Evolutionary conservation across 2,329 filamentous ascomycete species (phyloP).

Genomic region (Trichoderma asperellum): DNA sequence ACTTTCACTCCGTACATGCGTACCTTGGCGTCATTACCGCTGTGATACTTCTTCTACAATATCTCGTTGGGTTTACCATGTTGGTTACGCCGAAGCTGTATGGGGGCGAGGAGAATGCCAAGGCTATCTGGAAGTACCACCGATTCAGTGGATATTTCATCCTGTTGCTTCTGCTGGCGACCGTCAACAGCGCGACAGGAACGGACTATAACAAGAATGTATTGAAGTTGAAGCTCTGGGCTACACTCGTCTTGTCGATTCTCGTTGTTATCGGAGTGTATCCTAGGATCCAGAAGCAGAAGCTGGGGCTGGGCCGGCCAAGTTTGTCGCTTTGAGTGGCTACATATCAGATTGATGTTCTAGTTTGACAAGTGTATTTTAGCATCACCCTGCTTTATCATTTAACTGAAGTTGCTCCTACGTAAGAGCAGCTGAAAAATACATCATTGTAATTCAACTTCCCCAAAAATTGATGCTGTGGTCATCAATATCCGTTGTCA

Average conservation of each 20-base stretch:
- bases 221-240: constrained; percentile 76
- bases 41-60: constrained; percentile 71
- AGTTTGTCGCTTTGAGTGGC: constrained; percentile 24
- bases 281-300: constrained; percentile 79
- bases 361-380: neutral
- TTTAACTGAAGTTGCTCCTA: neutral
- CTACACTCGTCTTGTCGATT: constrained; percentile 65
- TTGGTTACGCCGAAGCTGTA: constrained; percentile 76
- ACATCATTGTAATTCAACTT: neutral
- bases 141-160: constrained; percentile 75
- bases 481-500: neutral
- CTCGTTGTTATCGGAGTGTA: constrained; percentile 73
- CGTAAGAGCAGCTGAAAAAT: neutral
- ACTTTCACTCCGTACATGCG: constrained; percentile 82
- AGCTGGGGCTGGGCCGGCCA: constrained; percentile 62
- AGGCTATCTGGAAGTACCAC: constrained; percentile 89
- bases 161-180: constrained; percentile 71
- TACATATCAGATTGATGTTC: neutral
- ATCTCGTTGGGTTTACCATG: constrained; percentile 78
- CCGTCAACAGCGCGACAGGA: constrained; percentile 73
- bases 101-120: constrained; percentile 78
- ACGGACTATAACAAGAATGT: constrained; percentile 74
- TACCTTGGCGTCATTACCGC: constrained; percentile 81
- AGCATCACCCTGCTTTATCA: neutral
- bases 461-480: too few species aligned